Evolutionary conservation across 73 alveolate genomes (phyloP).

Genomic region (Paramecium sexaurelia): DNA sequence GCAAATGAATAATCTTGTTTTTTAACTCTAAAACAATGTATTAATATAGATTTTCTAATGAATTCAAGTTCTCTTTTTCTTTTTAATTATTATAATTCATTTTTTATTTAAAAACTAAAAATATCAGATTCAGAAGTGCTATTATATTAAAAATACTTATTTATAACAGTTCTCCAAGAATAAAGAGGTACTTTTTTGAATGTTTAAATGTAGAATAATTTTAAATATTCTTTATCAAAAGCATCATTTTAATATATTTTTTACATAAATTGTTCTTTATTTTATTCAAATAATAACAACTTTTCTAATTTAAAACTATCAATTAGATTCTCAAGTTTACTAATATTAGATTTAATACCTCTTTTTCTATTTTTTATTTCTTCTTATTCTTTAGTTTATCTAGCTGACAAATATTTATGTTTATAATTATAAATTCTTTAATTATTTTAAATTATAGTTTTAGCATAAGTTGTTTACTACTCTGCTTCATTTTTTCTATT

Average conservation of each 20-base stretch:
- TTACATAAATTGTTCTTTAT: background rate
- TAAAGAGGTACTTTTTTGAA: background rate
- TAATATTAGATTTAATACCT: background rate
- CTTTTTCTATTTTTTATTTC: background rate
- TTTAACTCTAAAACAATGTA: background rate
- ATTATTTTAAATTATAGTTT: background rate
- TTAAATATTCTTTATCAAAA: background rate
- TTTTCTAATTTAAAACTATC: background rate
- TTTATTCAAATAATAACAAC: background rate
- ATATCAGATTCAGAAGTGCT: slow-evolving; percentile 33
- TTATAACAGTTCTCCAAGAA: slow-evolving; percentile 19
- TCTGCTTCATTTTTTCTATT: background rate
- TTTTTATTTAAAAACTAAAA: background rate
- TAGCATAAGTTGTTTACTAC: background rate
- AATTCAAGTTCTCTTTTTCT: slow-evolving; percentile 45
- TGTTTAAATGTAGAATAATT: background rate
- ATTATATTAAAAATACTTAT: background rate
- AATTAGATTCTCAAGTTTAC: background rate
- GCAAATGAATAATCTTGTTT: background rate
- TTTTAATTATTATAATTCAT: background rate
- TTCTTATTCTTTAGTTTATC: background rate
- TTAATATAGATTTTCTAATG: background rate
- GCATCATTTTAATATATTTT: background rate
- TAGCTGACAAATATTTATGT: background rate
- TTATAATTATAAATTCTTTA: background rate